Percentiles rank a stretch among this genome's conserved stretches.
phyloP scores from a whole-genome alignment of 768 basidiomycete genomes.

The Leccinum aurantiacum region DNA sequence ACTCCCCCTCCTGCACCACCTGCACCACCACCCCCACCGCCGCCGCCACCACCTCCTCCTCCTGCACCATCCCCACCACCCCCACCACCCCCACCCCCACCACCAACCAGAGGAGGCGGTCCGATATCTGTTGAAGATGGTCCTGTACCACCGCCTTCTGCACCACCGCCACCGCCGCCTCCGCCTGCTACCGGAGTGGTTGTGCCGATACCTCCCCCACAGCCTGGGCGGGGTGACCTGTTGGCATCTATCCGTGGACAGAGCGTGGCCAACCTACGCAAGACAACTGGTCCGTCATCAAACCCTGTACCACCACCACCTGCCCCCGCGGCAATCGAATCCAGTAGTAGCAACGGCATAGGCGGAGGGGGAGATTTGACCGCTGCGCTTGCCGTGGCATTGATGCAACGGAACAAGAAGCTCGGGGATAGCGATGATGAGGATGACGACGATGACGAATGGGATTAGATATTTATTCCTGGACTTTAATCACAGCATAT shows the following conservation, averaged over 20 bases:
- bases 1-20: constrained; percentile 29
- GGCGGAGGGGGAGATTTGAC: constrained; percentile 70
- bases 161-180: constrained; percentile 38
- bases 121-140: constrained; percentile 19
- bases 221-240: constrained; percentile 63
- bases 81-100: constrained; percentile 33
- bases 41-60: constrained; percentile 27
- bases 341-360: constrained; percentile 33
- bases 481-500: constrained; percentile 10
- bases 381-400: constrained; percentile 77
- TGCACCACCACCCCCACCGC: constrained; percentile 42
- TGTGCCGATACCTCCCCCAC: constrained; percentile 41
- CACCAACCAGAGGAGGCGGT: constrained; percentile 26
- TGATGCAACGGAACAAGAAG: constrained; percentile 82
- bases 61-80: constrained; percentile 34
- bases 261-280: constrained; percentile 65
- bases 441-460: constrained; percentile 72
- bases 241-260: constrained; percentile 82
- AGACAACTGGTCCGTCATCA: constrained; percentile 37
- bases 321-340: constrained; percentile 30
- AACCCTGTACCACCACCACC: constrained; percentile 39
- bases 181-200: constrained; percentile 39
- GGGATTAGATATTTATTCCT: constrained; percentile 36
- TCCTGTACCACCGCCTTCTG: constrained; percentile 28
- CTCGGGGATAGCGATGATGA: constrained; percentile 85